Percentiles rank a stretch among this genome's conserved stretches.
phyloP scores from a whole-genome alignment of 2,329 filamentous ascomycete species.

The Aspergillus pseudonomiae region DNA sequence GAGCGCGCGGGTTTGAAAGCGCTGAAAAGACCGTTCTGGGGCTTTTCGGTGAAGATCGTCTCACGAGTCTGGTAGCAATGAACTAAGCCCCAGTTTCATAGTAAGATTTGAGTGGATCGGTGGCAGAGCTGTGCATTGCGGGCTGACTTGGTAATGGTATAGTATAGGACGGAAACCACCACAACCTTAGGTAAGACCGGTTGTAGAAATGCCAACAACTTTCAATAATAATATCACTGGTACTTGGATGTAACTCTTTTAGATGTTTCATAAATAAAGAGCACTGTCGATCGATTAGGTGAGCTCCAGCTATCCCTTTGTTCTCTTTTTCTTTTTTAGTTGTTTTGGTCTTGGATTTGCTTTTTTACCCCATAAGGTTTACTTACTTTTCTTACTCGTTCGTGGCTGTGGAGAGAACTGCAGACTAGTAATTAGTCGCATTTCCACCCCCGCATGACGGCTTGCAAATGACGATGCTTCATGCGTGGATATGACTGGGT shows the following conservation, averaged over 20 bases:
- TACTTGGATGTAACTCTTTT: neutral
- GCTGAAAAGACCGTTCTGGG: constrained; percentile 6
- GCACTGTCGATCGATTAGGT: neutral
- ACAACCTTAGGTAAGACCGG: neutral
- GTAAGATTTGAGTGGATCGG: constrained; percentile 13
- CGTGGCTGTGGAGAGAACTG: constrained; percentile 12
- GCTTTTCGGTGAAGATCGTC: constrained; percentile 13
- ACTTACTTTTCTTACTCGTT: constrained; percentile 5
- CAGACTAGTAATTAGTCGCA: constrained; percentile 13
- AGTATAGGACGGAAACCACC: neutral
- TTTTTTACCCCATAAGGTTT: constrained; percentile 8
- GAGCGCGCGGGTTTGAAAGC: constrained; percentile 7
- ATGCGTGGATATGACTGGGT: constrained; percentile 5
- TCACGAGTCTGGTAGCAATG: constrained; percentile 6
- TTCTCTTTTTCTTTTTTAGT: neutral
- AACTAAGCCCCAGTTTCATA: constrained; percentile 3
- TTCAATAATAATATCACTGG: neutral
- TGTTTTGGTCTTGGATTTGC: neutral
- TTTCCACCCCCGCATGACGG: constrained; percentile 19
- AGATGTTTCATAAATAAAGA: neutral
- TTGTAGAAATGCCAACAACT: neutral
- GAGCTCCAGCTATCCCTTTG: neutral
- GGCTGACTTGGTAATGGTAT: neutral
- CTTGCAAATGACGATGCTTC: neutral
- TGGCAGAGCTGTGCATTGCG: neutral